A percentile compares a stretch with the other conserved stretches of the same genome.
phyloP scores from a whole-genome alignment of 225 moss, liverwort and hornwort genomes.

The Marchantia polymorpha region DNA sequence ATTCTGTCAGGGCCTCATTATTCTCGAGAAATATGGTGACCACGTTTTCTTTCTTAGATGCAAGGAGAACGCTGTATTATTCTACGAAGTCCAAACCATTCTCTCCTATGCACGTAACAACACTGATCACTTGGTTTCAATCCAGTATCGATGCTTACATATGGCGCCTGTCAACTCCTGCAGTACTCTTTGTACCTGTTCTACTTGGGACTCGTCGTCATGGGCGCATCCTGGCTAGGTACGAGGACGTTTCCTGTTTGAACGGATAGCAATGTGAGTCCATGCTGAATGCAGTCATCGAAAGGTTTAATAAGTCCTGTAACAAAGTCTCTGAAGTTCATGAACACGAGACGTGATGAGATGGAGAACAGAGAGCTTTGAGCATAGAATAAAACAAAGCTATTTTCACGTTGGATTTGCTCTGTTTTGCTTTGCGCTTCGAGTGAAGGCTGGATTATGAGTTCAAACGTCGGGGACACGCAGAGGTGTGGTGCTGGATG shows the following conservation, averaged over 20 bases:
- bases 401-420: background rate
- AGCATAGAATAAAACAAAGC: background rate
- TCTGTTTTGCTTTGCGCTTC: background rate
- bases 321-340: no score
- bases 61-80: no score
- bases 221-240: conserved; percentile 32
- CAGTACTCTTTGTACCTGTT: conserved; percentile 36
- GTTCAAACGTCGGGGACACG: conserved; percentile 2
- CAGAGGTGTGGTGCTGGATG: conserved; percentile 46
- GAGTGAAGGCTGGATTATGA: background rate
- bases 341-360: no score
- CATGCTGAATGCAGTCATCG: background rate
- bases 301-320: background rate
- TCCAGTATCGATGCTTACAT: background rate
- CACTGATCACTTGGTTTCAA: background rate
- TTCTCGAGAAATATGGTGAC: no score
- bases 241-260: background rate
- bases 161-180: background rate
- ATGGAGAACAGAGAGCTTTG: no score
- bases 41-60: no score
- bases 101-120: no score
- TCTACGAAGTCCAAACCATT: no score
- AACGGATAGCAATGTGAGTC: background rate
- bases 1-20: no score
- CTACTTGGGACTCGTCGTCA: conserved; percentile 26